These are phyloP conservation scores for Cryptococcus sp. DNA, from an alignment of 1,284 basidiomycete genomes.

Conservation along the genomic window DNA sequence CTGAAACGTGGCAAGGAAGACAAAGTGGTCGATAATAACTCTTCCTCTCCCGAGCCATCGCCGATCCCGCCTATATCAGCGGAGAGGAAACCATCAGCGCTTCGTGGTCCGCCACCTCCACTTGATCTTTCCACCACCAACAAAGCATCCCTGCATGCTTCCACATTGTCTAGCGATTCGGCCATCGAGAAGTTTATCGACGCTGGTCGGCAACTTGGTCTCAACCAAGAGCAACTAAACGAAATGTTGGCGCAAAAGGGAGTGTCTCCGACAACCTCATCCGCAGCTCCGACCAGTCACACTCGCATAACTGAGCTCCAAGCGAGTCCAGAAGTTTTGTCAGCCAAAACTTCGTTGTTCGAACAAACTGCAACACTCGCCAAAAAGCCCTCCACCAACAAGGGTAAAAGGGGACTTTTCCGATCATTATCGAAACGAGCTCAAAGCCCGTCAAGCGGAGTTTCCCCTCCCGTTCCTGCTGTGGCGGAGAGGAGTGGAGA, in stretches of 20 bases:
- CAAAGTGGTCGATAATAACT: conserved; percentile 4
- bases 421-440: conserved; percentile 29
- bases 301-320: neutral
- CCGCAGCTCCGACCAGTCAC: conserved; percentile 4
- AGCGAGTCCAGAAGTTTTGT: neutral
- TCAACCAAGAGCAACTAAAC: conserved; percentile 39
- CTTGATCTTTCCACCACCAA: too few species aligned
- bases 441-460: conserved; percentile 7
- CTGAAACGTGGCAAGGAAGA: conserved; percentile 13
- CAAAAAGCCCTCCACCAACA: conserved; percentile 1
- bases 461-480: neutral
- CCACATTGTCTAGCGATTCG: conserved; percentile 28
- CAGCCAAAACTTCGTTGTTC: neutral
- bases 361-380: neutral
- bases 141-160: conserved; percentile 6
- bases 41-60: conserved; percentile 1
- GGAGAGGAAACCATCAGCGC: neutral
- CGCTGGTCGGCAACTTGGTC: conserved; percentile 41
- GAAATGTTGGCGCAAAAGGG: conserved; percentile 39
- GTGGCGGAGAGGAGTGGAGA: neutral
- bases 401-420: conserved; percentile 29
- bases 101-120: neutral
- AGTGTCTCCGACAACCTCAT: conserved; percentile 13
- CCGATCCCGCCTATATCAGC: neutral
- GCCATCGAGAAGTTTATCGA: conserved; percentile 41